A percentile compares a stretch with the other conserved stretches of the same genome.
These are phyloP conservation scores for Fusarium marasasianum DNA, from an alignment of 2,329 filamentous ascomycete species.

Conservation along the genomic window DNA sequence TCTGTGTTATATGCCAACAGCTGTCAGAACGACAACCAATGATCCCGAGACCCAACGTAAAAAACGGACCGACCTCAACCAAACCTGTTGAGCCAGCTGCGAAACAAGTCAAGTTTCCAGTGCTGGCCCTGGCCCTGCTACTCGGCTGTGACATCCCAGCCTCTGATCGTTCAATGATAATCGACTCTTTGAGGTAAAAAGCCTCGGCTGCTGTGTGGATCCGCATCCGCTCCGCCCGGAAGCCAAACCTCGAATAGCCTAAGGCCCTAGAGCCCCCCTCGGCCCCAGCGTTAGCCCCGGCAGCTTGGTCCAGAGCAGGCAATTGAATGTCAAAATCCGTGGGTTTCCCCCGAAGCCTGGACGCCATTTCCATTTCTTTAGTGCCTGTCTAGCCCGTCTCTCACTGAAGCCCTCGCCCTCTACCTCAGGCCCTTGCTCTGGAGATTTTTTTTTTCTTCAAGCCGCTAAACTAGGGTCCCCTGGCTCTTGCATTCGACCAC, in stretches of 20 bases:
- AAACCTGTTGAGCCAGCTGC: neutral
- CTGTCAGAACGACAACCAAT: slow-evolving; percentile 20
- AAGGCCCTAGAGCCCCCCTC: slow-evolving; percentile 13
- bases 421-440: neutral
- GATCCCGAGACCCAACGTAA: neutral
- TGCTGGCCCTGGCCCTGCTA: neutral
- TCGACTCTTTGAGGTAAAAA: slow-evolving; percentile 5
- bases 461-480: neutral
- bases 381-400: neutral
- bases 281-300: slow-evolving; percentile 22
- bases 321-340: slow-evolving; percentile 30
- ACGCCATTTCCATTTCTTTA: slow-evolving; percentile 9
- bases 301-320: slow-evolving; percentile 26
- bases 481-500: slow-evolving; percentile 14
- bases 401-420: neutral
- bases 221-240: slow-evolving; percentile 9
- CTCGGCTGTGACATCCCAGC: slow-evolving; percentile 11
- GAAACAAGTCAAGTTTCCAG: slow-evolving; percentile 10
- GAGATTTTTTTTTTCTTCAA: neutral
- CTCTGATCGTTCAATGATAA: slow-evolving; percentile 27
- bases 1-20: slow-evolving; percentile 5
- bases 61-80: neutral
- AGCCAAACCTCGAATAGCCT: slow-evolving; percentile 19
- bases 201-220: slow-evolving; percentile 10
- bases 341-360: slow-evolving; percentile 33